phyloP scores from a whole-genome alignment of 169 alveolate species.

The Pseudocohnilembus persalinus region DNA sequence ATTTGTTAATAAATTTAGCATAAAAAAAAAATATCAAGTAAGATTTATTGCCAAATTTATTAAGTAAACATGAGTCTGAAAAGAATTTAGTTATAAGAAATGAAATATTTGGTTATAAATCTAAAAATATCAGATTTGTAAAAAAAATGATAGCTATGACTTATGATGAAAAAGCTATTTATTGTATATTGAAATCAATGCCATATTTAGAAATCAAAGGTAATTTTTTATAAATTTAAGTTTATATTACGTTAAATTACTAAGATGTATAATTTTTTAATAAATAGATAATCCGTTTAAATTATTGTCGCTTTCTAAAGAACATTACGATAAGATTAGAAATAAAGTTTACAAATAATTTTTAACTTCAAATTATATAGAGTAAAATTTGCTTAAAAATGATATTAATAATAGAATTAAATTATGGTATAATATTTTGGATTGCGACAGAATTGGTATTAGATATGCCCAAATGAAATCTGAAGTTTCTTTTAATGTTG shows the following conservation, averaged over 20 bases:
- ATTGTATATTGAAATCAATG: neutral
- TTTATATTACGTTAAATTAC: slow-evolving; percentile 8
- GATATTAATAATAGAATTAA: slow-evolving; percentile 23
- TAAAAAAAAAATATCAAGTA: slow-evolving; percentile 21
- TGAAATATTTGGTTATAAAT: slow-evolving; percentile 14
- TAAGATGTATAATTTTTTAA: neutral
- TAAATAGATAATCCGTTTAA: slow-evolving; percentile 31
- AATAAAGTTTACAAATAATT: slow-evolving; percentile 25
- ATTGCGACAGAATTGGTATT: neutral
- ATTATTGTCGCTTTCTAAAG: slow-evolving; percentile 7
- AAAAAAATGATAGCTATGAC: slow-evolving; percentile 25
- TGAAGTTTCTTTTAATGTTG: slow-evolving; percentile 32
- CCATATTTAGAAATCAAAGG: neutral
- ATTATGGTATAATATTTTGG: slow-evolving; percentile 12
- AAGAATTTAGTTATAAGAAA: slow-evolving; percentile 26
- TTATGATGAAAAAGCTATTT: neutral
- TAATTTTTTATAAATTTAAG: neutral
- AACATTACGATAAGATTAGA: slow-evolving; percentile 5
- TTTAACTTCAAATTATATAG: slow-evolving; percentile 13
- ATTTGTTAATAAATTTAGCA: slow-evolving; percentile 32
- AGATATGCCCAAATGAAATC: slow-evolving; percentile 27
- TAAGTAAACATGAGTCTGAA: slow-evolving; percentile 34
- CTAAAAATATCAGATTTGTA: neutral
- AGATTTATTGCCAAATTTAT: slow-evolving; percentile 26
- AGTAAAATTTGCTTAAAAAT: neutral